Conservation (phyloP, 2,329 filamentous ascomycete species). For the Monilinia fructigena region DNA sequence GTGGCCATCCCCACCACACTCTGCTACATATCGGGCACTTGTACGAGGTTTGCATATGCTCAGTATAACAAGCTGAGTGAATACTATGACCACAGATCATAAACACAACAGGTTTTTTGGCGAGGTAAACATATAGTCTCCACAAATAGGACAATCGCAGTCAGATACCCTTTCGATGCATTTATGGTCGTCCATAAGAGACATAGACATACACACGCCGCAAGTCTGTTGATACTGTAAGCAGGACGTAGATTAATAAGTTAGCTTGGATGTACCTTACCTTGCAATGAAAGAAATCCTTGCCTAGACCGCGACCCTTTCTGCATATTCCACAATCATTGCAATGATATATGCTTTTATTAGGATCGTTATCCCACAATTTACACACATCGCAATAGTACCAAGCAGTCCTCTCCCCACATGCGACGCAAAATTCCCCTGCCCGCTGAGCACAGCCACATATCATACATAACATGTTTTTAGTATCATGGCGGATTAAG, state of each 20-base stretch:
- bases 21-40: conserved; percentile 94
- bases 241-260: conserved; percentile 3
- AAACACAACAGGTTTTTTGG: conserved; percentile 80
- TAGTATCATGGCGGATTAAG: conserved; percentile 78
- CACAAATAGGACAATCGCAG: conserved; percentile 94
- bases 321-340: conserved; percentile 94
- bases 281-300: conserved; percentile 98
- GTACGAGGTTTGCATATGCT: conserved; percentile 87
- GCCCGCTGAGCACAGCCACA: conserved; percentile 83
- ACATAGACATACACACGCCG: conserved; percentile 89
- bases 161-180: conserved; percentile 94
- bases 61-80: conserved; percentile 82
- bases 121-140: conserved; percentile 94
- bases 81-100: conserved; percentile 97
- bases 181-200: conserved; percentile 79
- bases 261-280: conserved; percentile 48
- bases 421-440: conserved; percentile 73
- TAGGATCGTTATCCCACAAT: conserved; percentile 90
- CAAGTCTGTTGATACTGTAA: conserved; percentile 61
- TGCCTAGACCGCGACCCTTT: conserved; percentile 84
- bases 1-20: conserved; percentile 97
- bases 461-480: conserved; percentile 97
- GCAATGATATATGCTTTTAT: conserved; percentile 94
- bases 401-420: conserved; percentile 73
- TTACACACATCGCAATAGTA: conserved; percentile 97